Evolutionary conservation across 176 grass and related monocot genomes (phyloP).

Genomic region (Zizania latifolia): DNA sequence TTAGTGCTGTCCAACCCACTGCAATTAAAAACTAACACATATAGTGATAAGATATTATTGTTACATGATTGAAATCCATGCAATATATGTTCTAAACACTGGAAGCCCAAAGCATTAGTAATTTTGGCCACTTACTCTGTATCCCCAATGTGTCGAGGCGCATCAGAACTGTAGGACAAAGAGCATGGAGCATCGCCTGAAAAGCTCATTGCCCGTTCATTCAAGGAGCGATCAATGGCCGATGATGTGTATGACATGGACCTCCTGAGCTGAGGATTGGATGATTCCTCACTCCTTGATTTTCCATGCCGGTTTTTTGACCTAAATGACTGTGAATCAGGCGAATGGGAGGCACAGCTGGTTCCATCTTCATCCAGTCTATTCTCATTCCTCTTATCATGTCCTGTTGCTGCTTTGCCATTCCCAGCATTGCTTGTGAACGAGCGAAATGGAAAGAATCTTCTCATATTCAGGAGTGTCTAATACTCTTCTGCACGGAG

Average conservation of each 20-base stretch:
- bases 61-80: background rate
- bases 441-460: constrained; percentile 65
- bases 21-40: background rate
- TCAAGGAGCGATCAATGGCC: constrained; percentile 9
- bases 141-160: constrained; percentile 24
- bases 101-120: background rate
- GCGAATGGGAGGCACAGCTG: constrained; percentile 10
- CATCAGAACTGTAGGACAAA: constrained; percentile 25
- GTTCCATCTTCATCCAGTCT: constrained; percentile 5
- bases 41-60: background rate
- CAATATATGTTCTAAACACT: background rate
- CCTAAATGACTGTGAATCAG: constrained; percentile 24
- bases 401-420: background rate
- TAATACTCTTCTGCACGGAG: constrained; percentile 1
- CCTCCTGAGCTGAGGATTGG: constrained; percentile 42
- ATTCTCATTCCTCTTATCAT: constrained; percentile 31
- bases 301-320: constrained; percentile 22
- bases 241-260: constrained; percentile 50
- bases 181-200: constrained; percentile 19
- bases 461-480: constrained; percentile 44
- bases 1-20: background rate
- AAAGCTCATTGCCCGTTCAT: constrained; percentile 31
- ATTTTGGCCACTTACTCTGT: constrained; percentile 23
- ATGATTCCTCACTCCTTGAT: constrained; percentile 23
- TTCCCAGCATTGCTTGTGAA: constrained; percentile 37